Evolutionary conservation across 2,329 filamentous ascomycete species (phyloP).

Genomic region (Clathrospora elynae): DNA sequence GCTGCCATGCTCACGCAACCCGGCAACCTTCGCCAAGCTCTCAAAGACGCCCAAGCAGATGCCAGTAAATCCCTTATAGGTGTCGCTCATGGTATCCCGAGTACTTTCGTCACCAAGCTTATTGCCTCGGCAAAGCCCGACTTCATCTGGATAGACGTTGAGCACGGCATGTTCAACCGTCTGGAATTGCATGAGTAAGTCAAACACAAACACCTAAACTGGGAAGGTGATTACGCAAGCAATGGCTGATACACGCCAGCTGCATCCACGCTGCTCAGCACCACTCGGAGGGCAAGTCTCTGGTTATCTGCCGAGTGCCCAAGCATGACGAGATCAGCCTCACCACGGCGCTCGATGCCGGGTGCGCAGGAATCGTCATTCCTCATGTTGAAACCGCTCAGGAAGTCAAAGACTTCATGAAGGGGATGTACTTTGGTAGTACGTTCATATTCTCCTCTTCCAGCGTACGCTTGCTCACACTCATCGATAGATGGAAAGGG

Average conservation of each 20-base stretch:
- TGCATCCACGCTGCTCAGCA: constrained; percentile 35
- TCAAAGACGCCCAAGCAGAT: constrained; percentile 30
- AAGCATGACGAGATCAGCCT: constrained; percentile 32
- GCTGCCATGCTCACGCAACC: constrained; percentile 31
- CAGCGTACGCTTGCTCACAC: constrained; percentile 1
- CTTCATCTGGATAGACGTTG: constrained; percentile 37
- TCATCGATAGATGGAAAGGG: constrained; percentile 14
- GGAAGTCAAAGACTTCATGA: constrained; percentile 32
- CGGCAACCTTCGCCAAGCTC: constrained; percentile 28
- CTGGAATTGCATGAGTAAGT: constrained; percentile 34
- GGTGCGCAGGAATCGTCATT: constrained; percentile 31
- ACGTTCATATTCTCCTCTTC: background rate
- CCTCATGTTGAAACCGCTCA: constrained; percentile 31
- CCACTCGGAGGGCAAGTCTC: constrained; percentile 31
- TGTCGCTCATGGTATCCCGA: constrained; percentile 35
- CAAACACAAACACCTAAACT: no score
- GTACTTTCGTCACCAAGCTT: constrained; percentile 33
- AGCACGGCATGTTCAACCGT: constrained; percentile 37
- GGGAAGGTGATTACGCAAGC: background rate
- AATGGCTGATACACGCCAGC: constrained; percentile 13
- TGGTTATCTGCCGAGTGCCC: constrained; percentile 32
- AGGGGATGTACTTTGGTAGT: constrained; percentile 30
- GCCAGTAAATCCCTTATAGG: constrained; percentile 32
- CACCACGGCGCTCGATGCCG: constrained; percentile 32
- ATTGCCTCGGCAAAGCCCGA: constrained; percentile 35